These are phyloP conservation scores for Cercospora berteroae DNA, from an alignment of 2,329 filamentous ascomycete species.

Conservation along the genomic window DNA sequence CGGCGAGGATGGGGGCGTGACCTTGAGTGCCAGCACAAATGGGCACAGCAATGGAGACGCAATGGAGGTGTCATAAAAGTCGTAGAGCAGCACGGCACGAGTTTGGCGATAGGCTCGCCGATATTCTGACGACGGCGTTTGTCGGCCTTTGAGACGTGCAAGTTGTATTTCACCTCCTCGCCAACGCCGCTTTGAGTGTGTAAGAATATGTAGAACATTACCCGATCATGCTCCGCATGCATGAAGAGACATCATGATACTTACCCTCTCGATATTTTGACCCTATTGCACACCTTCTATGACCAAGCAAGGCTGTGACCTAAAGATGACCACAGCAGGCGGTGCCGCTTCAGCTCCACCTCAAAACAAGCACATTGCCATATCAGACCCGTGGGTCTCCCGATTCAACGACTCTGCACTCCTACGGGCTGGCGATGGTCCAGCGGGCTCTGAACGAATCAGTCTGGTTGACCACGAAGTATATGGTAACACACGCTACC, in stretches of 20 bases:
- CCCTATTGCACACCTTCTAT: background rate
- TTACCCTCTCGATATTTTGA: background rate
- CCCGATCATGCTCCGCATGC: background rate
- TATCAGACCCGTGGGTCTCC: slow-evolving; percentile 19
- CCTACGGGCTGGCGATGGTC: slow-evolving; percentile 4
- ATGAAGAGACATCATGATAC: background rate
- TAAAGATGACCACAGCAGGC: background rate
- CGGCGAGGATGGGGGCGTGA: slow-evolving; percentile 77
- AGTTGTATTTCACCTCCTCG: slow-evolving; percentile 8
- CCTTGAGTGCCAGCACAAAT: slow-evolving; percentile 56
- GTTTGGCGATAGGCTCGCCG: background rate
- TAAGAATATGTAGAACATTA: slow-evolving; percentile 12
- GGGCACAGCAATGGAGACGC: slow-evolving; percentile 40
- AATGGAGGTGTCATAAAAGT: slow-evolving; percentile 62
- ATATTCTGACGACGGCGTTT: background rate
- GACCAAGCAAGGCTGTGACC: background rate
- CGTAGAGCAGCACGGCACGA: slow-evolving; percentile 19
- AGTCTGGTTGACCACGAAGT: slow-evolving; percentile 13
- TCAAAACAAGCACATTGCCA: background rate
- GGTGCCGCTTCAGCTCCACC: background rate
- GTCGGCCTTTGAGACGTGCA: background rate
- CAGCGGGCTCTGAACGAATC: slow-evolving; percentile 13
- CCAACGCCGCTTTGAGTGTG: slow-evolving; percentile 1
- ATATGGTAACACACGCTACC: slow-evolving; percentile 21
- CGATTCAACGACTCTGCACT: slow-evolving; percentile 17